Base-by-base conservation (phyloP, 345 rosid species). In the Theobroma cacao region DNA sequence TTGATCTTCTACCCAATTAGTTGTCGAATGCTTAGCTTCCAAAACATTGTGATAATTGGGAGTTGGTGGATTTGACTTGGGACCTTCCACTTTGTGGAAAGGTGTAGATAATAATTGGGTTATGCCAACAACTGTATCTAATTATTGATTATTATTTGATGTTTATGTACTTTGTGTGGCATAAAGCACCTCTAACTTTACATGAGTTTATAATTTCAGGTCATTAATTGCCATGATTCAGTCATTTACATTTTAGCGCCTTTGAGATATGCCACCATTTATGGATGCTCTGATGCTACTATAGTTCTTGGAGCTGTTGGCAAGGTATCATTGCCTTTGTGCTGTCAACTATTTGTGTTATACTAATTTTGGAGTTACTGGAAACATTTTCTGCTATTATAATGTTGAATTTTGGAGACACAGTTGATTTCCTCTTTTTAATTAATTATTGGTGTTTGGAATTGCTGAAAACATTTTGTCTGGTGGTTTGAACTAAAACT, bases 241-340 rank as follows among this genome's bases (percentile, higher is more conserved):
- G 92, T 86, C 65, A 89, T 97, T 83, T 97, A 97, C 83, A 91
- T 97, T 82, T 85, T 97, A 82, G 94, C 97, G 22, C 99, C 99
- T 59, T 77, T 97, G 83, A 89, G 95, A 88, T 93, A 94, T 82
- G 94, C 93, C 53, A 94, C 98, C 18, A 74, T 97, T 64, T 93
- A 97, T 81, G 99, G 99, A 84, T 94, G 98, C 87, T 97, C 99
- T 62, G 99, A 94, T 83, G 81, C 98, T 61, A 97, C 99, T 63
- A 90, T 97, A 80, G 90, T 97, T 85, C 88, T 97, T 80, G 99
- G 99, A 86, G 98, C 99, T 73, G 96, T 93, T 81, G 99, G 99
- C 86, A 97, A 97, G 99, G 99, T 97, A 87, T 76, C 58, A 13
- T 55, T 79, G 31, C 30, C 55, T 10, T 9, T 43, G 67, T 58